Evolutionary conservation across 1,139 yeast species (phyloP), one percentile per base, ranked within the genome.

Genomic region (Candida sanyaensis): DNA sequence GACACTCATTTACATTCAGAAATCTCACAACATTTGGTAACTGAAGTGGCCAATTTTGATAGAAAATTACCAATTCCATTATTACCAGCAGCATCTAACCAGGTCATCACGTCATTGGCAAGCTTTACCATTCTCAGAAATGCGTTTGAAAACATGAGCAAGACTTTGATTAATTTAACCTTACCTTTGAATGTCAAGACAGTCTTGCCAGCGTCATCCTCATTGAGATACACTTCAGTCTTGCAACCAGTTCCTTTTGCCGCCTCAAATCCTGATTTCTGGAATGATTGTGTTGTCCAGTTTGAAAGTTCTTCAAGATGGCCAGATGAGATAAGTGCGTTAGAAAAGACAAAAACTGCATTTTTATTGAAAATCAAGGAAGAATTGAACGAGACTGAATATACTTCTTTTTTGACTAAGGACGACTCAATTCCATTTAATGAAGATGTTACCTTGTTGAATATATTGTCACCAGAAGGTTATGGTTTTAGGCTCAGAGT

Each of bases 261-360:
- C 12, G 68, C 71, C 4, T 79, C 89, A 1, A 86, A 81, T 57
- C 92, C 92, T 5, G 92, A 89, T 61, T 88, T 87, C 57, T 82
- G 89, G 75, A 89, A 88, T 55, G 91, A 87, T 44, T 84, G 86
- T 26, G 77, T 92, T 10, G 66, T 95, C 42, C 96, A 91, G 65
- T 90, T 95, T 65, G 99, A 95, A 69, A 75, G 88, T 3, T 88
- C 97, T 1, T 77, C 83, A n/a, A 83, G 84, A 64, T 95, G 99
- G 99, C 99, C 99, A 1, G 96, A 89, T 66, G 97, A 93, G 64
- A 64, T 90, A 5, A 71, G 77, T 33, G 92, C 97, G 0, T 71
- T 91, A 49, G 99, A 93, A 62, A 85, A 86, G 59, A 88, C 96
- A 13, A 95, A 95, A 63, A 80, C 93, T 34, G 99, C 98, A 6